Evolutionary conservation across 306 rosid species (phyloP).

Genomic region (Macrotyloma uniflorum): DNA sequence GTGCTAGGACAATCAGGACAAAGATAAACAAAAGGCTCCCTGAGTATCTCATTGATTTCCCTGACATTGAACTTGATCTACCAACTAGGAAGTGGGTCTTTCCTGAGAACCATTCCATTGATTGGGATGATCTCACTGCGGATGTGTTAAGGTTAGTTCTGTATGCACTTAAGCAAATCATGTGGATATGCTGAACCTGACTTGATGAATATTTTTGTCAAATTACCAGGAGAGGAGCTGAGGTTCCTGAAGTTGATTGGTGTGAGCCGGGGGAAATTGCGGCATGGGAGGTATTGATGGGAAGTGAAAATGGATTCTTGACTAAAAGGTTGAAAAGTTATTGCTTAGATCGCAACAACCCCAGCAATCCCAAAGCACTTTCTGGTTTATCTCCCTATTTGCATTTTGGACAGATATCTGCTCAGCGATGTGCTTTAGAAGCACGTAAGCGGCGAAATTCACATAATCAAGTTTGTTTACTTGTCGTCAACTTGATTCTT

Average conservation of each 20-base stretch:
- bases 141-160: slow-evolving; percentile 76
- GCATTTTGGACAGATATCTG: slow-evolving; percentile 93
- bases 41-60: slow-evolving; percentile 80
- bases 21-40: slow-evolving; percentile 82
- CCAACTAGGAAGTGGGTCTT: slow-evolving; percentile 64
- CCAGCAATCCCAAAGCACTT: slow-evolving; percentile 69
- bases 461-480: slow-evolving; percentile 66
- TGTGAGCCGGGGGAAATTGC: slow-evolving; percentile 86
- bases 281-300: slow-evolving; percentile 84
- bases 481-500: background rate
- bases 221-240: slow-evolving; percentile 68
- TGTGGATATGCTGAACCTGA: slow-evolving; percentile 28
- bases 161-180: background rate
- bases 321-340: slow-evolving; percentile 79
- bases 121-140: slow-evolving; percentile 73
- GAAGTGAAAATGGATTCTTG: slow-evolving; percentile 79
- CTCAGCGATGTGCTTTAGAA: slow-evolving; percentile 95
- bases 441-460: slow-evolving; percentile 57
- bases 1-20: slow-evolving; percentile 82
- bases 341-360: slow-evolving; percentile 70
- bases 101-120: slow-evolving; percentile 35
- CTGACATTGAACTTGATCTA: slow-evolving; percentile 50
- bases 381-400: slow-evolving; percentile 93
- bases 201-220: background rate
- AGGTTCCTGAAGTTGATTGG: slow-evolving; percentile 94